Evolutionary conservation across 352 stramenopile genomes (phyloP).

Genomic region (Phytophthora pinifolia): DNA sequence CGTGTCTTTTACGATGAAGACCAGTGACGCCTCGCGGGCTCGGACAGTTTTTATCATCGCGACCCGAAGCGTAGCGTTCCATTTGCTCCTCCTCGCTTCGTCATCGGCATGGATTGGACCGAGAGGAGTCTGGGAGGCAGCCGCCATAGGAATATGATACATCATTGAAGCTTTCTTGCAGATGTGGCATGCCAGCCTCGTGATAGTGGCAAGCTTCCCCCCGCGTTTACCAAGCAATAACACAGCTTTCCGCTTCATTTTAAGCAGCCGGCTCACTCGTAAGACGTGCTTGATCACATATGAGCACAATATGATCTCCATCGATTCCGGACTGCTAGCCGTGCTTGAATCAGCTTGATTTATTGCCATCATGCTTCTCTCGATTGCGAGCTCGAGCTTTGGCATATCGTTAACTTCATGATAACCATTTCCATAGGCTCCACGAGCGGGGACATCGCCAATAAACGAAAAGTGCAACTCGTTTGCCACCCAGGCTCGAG

Average conservation of each 20-base stretch:
- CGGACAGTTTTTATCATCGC: slow-evolving; percentile 48
- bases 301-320: slow-evolving; percentile 55
- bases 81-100: slow-evolving; percentile 11
- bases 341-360: slow-evolving; percentile 24
- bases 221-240: slow-evolving; percentile 49
- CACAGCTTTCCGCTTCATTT: slow-evolving; percentile 33
- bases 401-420: slow-evolving; percentile 54
- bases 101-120: no score
- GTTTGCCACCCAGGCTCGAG: slow-evolving; percentile 43
- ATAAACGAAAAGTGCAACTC: slow-evolving; percentile 62
- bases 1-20: slow-evolving; percentile 65
- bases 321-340: slow-evolving; percentile 20
- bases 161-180: slow-evolving; percentile 39
- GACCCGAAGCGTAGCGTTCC: slow-evolving; percentile 39
- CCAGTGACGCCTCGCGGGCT: slow-evolving; percentile 32
- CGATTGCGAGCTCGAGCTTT: slow-evolving; percentile 52
- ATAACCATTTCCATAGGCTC: slow-evolving; percentile 48
- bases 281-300: slow-evolving; percentile 63
- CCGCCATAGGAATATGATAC: slow-evolving; percentile 24
- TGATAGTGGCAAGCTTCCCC: slow-evolving; percentile 54
- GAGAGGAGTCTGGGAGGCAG: no score
- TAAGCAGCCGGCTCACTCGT: slow-evolving; percentile 48
- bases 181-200: slow-evolving; percentile 52
- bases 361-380: slow-evolving; percentile 64
- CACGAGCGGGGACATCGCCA: slow-evolving; percentile 41